Base-by-base conservation (phyloP, 106 monocot species). In the Dendrobium catenatum region DNA sequence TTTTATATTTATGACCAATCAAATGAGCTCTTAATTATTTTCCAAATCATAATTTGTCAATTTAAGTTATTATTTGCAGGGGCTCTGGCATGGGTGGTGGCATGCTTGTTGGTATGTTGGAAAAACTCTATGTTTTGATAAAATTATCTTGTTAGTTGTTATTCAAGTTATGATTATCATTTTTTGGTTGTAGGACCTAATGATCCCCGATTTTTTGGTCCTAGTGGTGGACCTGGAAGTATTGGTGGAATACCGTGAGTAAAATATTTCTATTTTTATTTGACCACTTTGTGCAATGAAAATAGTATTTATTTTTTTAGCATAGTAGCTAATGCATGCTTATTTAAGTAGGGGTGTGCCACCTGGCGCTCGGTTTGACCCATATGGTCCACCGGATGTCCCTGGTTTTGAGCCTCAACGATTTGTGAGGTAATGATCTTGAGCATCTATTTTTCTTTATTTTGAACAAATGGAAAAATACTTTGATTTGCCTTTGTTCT, bases 361-460 rank as follows among this genome's bases (percentile, higher is more conserved):
- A 31, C 96, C 89, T 9, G 93, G 93, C 72, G 86, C 90, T 74
- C 89, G 93, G 2, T 96, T 82, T 83, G 96, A 96, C 79, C 96
- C 96, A n/a, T 84, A 85, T 86, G 96, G 96, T 76, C 96, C 96
- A 66, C 96, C 96, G 24, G 87, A 74, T 79, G 87, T 96, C 2
- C 90, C 91, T 42, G 93, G 96, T 61, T 93, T 96, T 77, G 91
- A 90, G 77, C 93, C 93, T 51, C 42, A 68, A 42, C 88, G 87
- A 13, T 96, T 96, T 76, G 67, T 93, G n/a, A 86, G 96, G 96
- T 96, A 70, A 70, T 70, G 20, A 15, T 70, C 37, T 37, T 70
- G 70, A 37, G 22, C 37, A 16, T 70, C 13, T 16, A 66, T 26
- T 66, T 70, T 11, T 15, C 37, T 70, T 37, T 70, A 61, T 19